Conservation (phyloP, 2,329 filamentous ascomycete species). For the Ceratocystis harringtonii region DNA sequence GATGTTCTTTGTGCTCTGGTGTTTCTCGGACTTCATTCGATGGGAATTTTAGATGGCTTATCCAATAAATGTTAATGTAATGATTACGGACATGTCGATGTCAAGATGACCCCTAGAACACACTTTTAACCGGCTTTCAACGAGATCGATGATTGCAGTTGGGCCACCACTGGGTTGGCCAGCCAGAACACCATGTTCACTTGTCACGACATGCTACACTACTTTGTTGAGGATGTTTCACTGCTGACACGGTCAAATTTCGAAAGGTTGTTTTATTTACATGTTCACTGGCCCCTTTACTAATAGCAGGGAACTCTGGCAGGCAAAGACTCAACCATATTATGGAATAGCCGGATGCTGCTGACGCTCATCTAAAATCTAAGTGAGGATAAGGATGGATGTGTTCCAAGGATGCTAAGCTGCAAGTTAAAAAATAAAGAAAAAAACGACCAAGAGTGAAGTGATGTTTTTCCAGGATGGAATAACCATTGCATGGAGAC, state of each 20-base stretch:
- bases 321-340: neutral
- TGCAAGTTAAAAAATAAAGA: slow-evolving; percentile 1
- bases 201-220: neutral
- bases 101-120: neutral
- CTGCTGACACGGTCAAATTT: neutral
- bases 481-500: neutral
- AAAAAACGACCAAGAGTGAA: neutral
- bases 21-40: neutral
- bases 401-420: neutral
- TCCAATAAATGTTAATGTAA: neutral
- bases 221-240: neutral
- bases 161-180: too few species aligned
- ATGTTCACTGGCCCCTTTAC: slow-evolving; percentile 7
- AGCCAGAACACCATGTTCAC: too few species aligned
- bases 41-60: neutral
- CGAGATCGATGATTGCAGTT: too few species aligned
- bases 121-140: too few species aligned
- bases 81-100: neutral
- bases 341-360: neutral
- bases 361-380: neutral
- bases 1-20: neutral
- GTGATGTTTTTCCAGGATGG: neutral
- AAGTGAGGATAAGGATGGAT: neutral
- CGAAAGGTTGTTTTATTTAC: slow-evolving; percentile 7
- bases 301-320: slow-evolving; percentile 1